A percentile compares a stretch with the other conserved stretches of the same genome.
Conservation (phyloP, 257 asterid genomes). For the Ophiorrhiza pumila region DNA sequence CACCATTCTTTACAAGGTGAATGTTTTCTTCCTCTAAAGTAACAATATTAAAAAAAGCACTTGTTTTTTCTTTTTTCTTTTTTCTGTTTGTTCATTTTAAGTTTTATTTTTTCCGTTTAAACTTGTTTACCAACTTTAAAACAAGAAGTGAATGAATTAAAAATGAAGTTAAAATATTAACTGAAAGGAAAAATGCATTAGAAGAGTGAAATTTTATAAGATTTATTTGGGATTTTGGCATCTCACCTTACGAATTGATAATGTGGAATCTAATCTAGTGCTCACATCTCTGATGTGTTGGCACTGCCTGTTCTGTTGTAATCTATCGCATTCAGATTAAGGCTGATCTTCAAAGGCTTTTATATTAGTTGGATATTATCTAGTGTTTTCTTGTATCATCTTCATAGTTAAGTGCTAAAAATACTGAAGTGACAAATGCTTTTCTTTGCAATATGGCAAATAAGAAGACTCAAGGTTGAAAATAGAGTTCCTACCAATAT, state of each 20-base stretch:
- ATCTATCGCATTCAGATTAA: neutral
- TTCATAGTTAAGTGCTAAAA: constrained; percentile 17
- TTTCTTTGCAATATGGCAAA: constrained; percentile 17
- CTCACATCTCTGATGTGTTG: neutral
- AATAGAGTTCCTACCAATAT: constrained; percentile 26
- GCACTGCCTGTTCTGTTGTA: neutral
- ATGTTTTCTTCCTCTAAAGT: neutral
- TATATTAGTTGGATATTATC: neutral
- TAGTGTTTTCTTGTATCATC: constrained; percentile 8
- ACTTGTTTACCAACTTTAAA: no score
- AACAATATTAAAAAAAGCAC: no score
- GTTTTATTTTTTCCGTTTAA: no score
- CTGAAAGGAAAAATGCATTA: no score
- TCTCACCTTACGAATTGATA: no score
- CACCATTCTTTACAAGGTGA: constrained; percentile 42
- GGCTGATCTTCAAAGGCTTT: neutral
- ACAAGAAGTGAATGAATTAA: no score
- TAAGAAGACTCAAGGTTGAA: constrained; percentile 34
- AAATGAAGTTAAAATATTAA: no score
- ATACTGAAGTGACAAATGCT: neutral
- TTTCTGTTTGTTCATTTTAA: no score
- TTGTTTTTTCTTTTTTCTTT: no score
- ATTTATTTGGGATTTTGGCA: no score
- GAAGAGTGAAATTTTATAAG: no score
- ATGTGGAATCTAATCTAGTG: neutral